phyloP scores from a whole-genome alignment of 2,329 filamentous ascomycete genomes.

The Botrytis deweyae region DNA sequence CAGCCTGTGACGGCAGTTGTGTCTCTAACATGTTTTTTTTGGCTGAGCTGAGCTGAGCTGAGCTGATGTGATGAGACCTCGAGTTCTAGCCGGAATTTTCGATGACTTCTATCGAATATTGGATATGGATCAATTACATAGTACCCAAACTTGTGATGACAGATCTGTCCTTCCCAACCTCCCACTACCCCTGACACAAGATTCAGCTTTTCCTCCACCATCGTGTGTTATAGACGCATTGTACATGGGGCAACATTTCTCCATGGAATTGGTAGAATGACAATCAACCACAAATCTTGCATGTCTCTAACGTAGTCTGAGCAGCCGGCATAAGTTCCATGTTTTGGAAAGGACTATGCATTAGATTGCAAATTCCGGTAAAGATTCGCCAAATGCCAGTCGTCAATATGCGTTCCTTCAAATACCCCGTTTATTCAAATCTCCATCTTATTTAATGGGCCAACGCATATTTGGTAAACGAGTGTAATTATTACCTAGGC shows the following conservation, averaged over 20 bases:
- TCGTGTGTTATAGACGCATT: background rate
- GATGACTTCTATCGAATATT: background rate
- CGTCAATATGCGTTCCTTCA: background rate
- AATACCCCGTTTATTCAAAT: background rate
- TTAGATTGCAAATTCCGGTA: background rate
- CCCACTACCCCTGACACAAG: background rate
- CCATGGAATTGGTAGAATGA: background rate
- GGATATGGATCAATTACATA: background rate
- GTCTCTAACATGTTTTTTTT: background rate
- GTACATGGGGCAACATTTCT: background rate
- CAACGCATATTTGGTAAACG: background rate
- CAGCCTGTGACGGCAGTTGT: conserved; percentile 7
- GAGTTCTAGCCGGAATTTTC: background rate
- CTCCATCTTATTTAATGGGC: background rate
- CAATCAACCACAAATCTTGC: background rate
- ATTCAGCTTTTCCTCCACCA: background rate
- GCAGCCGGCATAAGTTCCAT: background rate
- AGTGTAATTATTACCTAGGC: background rate
- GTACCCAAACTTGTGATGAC: background rate
- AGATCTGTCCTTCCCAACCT: background rate
- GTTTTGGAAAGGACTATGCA: background rate
- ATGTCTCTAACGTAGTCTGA: background rate
- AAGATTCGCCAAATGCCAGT: background rate
- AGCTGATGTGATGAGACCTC: background rate
- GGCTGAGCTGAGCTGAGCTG: background rate